These are phyloP conservation scores for Leccinum insolens DNA, from an alignment of 1,284 basidiomycete genomes.

Conservation along the genomic window DNA sequence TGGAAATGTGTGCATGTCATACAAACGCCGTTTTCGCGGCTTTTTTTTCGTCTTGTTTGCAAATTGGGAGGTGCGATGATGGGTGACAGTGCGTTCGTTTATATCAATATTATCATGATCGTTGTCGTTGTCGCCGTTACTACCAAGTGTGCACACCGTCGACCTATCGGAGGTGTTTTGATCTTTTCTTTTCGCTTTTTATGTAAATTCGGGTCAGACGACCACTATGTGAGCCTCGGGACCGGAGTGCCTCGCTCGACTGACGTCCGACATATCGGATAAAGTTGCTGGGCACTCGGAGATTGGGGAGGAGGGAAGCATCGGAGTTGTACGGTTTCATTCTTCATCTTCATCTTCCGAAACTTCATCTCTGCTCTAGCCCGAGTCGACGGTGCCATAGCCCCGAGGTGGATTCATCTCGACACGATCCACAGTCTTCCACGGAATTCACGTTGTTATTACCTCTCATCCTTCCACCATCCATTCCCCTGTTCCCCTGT, in stretches of 20 bases:
- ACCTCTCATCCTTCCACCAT: background rate
- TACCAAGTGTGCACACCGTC: background rate
- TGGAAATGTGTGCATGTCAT: slow-evolving; percentile 21
- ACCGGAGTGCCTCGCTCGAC: background rate
- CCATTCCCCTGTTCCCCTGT: background rate
- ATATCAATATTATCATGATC: no score
- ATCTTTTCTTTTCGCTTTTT: background rate
- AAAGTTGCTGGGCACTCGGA: background rate
- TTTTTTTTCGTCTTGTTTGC: slow-evolving; percentile 4
- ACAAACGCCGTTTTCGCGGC: background rate
- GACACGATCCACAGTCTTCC: background rate
- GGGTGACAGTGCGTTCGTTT: no score
- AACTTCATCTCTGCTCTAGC: background rate
- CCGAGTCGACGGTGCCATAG: background rate
- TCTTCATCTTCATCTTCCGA: background rate
- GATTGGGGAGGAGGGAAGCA: background rate
- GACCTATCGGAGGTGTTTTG: background rate
- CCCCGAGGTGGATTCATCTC: background rate
- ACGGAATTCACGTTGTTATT: background rate
- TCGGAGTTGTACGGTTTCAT: background rate
- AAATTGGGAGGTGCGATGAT: slow-evolving; percentile 6
- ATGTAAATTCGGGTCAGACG: background rate
- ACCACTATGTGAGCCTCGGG: background rate
- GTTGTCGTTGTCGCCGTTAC: background rate
- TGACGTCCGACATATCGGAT: background rate